Conservation (phyloP, 495 filamentous ascomycete genomes). For the Xylaria castorea region DNA sequence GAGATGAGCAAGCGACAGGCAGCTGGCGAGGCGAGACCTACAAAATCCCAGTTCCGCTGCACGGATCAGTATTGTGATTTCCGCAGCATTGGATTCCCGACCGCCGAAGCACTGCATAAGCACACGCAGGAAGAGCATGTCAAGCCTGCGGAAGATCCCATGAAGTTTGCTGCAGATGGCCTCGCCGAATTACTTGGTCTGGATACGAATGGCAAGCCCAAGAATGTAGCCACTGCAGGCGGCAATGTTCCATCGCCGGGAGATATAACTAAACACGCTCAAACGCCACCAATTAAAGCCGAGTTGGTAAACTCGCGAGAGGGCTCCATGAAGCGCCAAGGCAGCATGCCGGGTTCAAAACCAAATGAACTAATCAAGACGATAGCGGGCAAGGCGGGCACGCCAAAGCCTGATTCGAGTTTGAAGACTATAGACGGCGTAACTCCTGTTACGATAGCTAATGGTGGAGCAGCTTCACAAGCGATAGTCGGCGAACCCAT, state of each 20-base stretch:
- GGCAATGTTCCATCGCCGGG: slow-evolving; percentile 30
- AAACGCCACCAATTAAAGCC: slow-evolving; percentile 46
- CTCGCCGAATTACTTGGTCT: slow-evolving; percentile 52
- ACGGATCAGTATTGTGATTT: slow-evolving; percentile 54
- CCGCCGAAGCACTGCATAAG: slow-evolving; percentile 56
- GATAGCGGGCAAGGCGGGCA: slow-evolving; percentile 37
- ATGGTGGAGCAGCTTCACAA: slow-evolving; percentile 26
- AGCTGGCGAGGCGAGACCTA: slow-evolving; percentile 42
- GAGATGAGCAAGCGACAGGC: slow-evolving; percentile 52
- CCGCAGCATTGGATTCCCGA: slow-evolving; percentile 57
- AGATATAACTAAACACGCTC: slow-evolving; percentile 52
- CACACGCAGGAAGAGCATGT: slow-evolving; percentile 63
- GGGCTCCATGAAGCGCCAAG: slow-evolving; percentile 52
- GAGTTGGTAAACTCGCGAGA: slow-evolving; percentile 57
- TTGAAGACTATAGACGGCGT: slow-evolving; percentile 32
- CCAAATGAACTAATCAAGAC: slow-evolving; percentile 33
- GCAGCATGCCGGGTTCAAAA: slow-evolving; percentile 46
- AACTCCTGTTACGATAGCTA: slow-evolving; percentile 27
- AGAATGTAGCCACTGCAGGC: slow-evolving; percentile 28
- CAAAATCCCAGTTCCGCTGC: slow-evolving; percentile 51
- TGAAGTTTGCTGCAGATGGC: slow-evolving; percentile 55
- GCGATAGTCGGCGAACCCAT: slow-evolving; percentile 45
- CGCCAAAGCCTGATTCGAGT: slow-evolving; percentile 35
- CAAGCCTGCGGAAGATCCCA: slow-evolving; percentile 59
- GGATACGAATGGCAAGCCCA: slow-evolving; percentile 54